Evolutionary conservation across 345 rosid genomes (phyloP), one percentile per base, ranked within the genome.

Genomic region (Citropsis articulata): DNA sequence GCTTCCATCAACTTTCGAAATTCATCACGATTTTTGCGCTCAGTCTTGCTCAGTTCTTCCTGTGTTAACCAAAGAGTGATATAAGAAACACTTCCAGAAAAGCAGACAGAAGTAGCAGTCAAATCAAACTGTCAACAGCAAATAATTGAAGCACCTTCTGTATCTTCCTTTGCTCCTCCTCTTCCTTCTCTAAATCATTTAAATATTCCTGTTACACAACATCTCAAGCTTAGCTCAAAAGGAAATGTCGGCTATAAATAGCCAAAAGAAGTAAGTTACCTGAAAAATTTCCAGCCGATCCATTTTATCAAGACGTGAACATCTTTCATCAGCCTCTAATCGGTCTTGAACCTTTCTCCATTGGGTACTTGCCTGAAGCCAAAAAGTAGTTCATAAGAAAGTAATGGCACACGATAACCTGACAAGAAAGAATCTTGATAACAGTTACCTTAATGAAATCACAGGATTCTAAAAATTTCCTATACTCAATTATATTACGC

Each of bases 341-440:
- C 90, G 94, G 66, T 91, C 94, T 81, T 96, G 98, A 85, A 96
- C 92, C 87, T 96, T 96, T 76, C 98, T 91, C 99, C 99, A 96
- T 78, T 96, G 99, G 82, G 89, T 96, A 82, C 78, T 89, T 73
- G 97, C 91, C 99, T 96, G 80, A 66, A 77, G 69, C 78, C 28
- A 22, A 77, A 33, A 72, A 55, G 56, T 53, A 30, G 74, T 45
- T 38, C 68, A 38, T 77, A 73, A 76, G 83, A 83, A 55, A 72
- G 65, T 36, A 57, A 56, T 33, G 66, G 48, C 28, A 77, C 36
- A 68, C 61, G 16, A 73, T 71, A 76, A 48, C 24, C 66, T 70
- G 69, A 48, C 75, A 75, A 18, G n/a, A 64, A 31, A 30, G 14
- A 56, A 71, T 63, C 38, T 66, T 36, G 59, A 24, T 36, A 42